phyloP scores from a whole-genome alignment of 2,329 filamentous ascomycete species.

The Scolecobasidium constrictum region DNA sequence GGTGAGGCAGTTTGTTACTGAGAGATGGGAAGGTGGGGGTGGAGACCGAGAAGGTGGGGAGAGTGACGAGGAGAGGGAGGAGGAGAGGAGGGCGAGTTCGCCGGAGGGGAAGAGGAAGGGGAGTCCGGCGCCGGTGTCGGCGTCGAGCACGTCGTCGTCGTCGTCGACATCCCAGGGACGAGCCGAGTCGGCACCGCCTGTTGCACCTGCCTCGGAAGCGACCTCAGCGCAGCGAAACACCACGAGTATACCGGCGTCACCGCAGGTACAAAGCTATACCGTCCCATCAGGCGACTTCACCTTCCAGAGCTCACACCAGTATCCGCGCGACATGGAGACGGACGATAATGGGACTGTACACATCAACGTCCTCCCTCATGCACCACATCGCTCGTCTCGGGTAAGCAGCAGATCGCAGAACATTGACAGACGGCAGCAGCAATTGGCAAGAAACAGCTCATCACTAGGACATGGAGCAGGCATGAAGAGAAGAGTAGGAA shows the following conservation, averaged over 20 bases:
- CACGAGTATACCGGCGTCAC: constrained; percentile 12
- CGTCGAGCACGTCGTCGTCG: background rate
- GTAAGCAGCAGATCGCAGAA: constrained; percentile 12
- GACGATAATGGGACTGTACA: constrained; percentile 7
- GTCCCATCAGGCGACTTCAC: constrained; percentile 43
- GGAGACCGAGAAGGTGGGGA: constrained; percentile 41
- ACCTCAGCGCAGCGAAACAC: constrained; percentile 11
- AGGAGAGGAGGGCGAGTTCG: constrained; percentile 50
- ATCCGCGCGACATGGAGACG: constrained; percentile 46
- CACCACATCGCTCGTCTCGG: constrained; percentile 11
- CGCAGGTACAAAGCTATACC: constrained; percentile 26
- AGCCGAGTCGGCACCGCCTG: constrained; percentile 18
- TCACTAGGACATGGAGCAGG: constrained; percentile 53
- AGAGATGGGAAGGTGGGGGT: constrained; percentile 52
- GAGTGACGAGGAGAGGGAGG: constrained; percentile 58
- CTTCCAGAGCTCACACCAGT: constrained; percentile 55
- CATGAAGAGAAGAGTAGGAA: constrained; percentile 61
- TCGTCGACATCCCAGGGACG: background rate
- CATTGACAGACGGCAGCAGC: background rate
- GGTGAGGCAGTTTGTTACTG: constrained; percentile 56
- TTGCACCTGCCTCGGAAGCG: constrained; percentile 10
- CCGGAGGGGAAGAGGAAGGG: constrained; percentile 44
- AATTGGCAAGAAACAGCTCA: constrained; percentile 19
- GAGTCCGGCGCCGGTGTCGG: constrained; percentile 15
- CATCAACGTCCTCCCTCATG: constrained; percentile 6